A percentile compares a stretch with the other conserved stretches of the same genome.
Evolutionary conservation across 1,139 yeast genomes (phyloP).

Genomic region (Protomyces inundatus): DNA sequence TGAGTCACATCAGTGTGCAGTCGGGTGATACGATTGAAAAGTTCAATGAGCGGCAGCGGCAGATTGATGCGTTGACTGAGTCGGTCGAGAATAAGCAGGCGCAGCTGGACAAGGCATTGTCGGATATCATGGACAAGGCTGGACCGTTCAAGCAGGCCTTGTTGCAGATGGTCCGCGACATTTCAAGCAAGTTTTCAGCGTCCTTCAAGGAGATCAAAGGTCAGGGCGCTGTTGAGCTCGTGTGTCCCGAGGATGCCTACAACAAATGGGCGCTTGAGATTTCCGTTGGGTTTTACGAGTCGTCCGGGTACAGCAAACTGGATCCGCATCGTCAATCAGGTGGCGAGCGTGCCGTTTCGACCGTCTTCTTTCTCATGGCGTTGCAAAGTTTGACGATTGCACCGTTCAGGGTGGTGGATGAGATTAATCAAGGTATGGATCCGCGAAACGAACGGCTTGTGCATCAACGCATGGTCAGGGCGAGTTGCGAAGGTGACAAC

Average conservation of each 20-base stretch:
- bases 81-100: constrained; percentile 37
- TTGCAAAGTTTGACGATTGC: constrained; percentile 85
- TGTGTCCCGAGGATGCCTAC: constrained; percentile 48
- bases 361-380: constrained; percentile 84
- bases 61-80: constrained; percentile 37
- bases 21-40: constrained; percentile 32
- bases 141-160: constrained; percentile 59
- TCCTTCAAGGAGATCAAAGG: constrained; percentile 74
- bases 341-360: constrained; percentile 94
- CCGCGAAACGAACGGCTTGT: constrained; percentile 84
- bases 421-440: constrained; percentile 99
- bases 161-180: constrained; percentile 47
- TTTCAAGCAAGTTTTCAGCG: constrained; percentile 59
- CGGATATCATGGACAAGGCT: constrained; percentile 43
- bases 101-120: constrained; percentile 38
- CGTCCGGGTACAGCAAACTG: constrained; percentile 60
- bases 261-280: constrained; percentile 81
- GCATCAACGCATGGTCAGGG: constrained; percentile 77
- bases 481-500: constrained; percentile 60
- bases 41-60: constrained; percentile 35
- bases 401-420: constrained; percentile 94
- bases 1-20: constrained; percentile 36
- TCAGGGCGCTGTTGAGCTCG: constrained; percentile 69
- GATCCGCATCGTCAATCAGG: constrained; percentile 92
- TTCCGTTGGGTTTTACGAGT: constrained; percentile 76